phyloP scores from a whole-genome alignment of 768 basidiomycete genomes.

The Suillus discolor region DNA sequence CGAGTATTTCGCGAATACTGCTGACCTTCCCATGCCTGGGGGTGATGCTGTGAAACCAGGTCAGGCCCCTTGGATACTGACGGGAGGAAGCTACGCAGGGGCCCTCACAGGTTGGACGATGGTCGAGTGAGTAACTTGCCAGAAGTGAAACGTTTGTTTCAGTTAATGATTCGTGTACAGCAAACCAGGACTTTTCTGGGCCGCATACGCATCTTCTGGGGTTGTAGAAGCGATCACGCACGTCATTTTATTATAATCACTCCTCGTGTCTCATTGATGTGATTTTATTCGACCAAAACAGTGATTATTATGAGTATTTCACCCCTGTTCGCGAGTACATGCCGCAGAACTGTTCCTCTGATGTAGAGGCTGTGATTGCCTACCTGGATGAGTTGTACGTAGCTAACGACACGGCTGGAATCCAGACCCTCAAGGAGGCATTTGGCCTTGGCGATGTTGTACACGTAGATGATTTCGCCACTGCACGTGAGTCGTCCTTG shows the following conservation, averaged over 20 bases:
- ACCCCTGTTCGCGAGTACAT: conserved; percentile 69
- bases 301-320: conserved; percentile 51
- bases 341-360: conserved; percentile 74
- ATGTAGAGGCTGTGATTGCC: conserved; percentile 63
- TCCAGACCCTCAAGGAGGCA: conserved; percentile 53
- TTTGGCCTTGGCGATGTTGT: conserved; percentile 60
- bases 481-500: conserved; percentile 42
- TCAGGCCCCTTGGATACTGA: conserved; percentile 43
- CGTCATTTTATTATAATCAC: conserved; percentile 18
- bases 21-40: conserved; percentile 65
- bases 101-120: conserved; percentile 66
- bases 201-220: conserved; percentile 48
- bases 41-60: conserved; percentile 61
- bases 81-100: conserved; percentile 47
- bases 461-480: conserved; percentile 69
- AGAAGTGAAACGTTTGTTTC: neutral
- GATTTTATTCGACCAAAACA: neutral
- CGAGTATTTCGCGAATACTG: conserved; percentile 71
- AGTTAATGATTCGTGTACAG: conserved; percentile 18
- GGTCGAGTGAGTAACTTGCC: conserved; percentile 52
- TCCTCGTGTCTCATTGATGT: neutral
- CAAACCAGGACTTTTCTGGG: conserved; percentile 42
- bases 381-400: conserved; percentile 62
- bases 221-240: conserved; percentile 49
- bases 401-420: conserved; percentile 44